A percentile compares a stretch with the other conserved stretches of the same genome.
phyloP scores from a whole-genome alignment of 805 yeast species.

The Ogataea allantospora region DNA sequence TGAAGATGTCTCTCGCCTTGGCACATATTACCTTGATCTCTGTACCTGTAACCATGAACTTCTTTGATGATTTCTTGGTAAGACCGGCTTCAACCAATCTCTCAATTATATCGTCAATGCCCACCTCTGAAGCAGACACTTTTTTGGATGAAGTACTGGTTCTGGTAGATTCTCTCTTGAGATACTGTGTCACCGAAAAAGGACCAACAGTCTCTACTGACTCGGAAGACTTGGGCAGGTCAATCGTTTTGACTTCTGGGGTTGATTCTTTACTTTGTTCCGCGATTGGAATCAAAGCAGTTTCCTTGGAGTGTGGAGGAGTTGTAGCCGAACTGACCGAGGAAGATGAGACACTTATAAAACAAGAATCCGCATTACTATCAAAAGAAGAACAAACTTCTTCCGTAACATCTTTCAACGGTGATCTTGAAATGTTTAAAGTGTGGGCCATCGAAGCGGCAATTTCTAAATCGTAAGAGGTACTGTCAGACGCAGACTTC shows the following conservation, averaged over 20 bases:
- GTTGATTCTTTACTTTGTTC: constrained; percentile 36
- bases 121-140: constrained; percentile 27
- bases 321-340: constrained; percentile 31
- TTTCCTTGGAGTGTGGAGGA: constrained; percentile 22
- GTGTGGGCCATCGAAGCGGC: constrained; percentile 47
- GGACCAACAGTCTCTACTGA: constrained; percentile 2
- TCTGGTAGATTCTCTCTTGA: constrained; percentile 1
- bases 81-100: constrained; percentile 54
- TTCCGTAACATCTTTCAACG: constrained; percentile 11
- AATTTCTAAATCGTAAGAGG: constrained; percentile 39
- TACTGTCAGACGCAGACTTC: constrained; percentile 16
- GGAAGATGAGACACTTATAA: constrained; percentile 30
- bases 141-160: not conserved
- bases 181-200: not conserved
- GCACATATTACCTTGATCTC: constrained; percentile 60
- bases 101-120: constrained; percentile 63
- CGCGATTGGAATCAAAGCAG: constrained; percentile 26
- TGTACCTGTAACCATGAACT: constrained; percentile 48
- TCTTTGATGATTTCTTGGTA: constrained; percentile 40
- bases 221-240: not conserved
- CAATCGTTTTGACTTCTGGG: constrained; percentile 22
- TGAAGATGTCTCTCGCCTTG: constrained; percentile 56
- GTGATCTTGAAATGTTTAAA: constrained; percentile 22
- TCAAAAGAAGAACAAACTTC: constrained; percentile 40
- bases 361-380: constrained; percentile 40